These are phyloP conservation scores for Amanita rubescens DNA, from an alignment of 768 basidiomycete species.

Conservation along the genomic window DNA sequence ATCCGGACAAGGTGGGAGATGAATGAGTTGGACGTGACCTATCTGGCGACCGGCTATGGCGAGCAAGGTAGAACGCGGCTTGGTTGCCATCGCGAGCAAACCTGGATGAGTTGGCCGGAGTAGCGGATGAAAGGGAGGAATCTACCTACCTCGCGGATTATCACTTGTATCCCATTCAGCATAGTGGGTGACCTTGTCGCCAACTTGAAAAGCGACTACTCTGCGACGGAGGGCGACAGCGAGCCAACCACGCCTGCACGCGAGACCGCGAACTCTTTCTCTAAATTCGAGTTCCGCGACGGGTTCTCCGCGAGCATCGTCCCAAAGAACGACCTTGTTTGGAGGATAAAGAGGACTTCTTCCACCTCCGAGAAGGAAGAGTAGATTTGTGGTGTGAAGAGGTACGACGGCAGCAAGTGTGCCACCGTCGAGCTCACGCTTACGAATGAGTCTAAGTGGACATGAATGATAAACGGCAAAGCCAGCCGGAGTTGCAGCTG, in stretches of 20 bases:
- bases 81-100: conserved; percentile 74
- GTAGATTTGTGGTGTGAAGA: conserved; percentile 71
- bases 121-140: neutral
- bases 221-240: conserved; percentile 73
- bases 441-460: conserved; percentile 72
- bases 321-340: conserved; percentile 90
- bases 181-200: conserved; percentile 51
- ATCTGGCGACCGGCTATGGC: conserved; percentile 79
- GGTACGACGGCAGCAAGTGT: conserved; percentile 74
- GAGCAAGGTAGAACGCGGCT: conserved; percentile 70
- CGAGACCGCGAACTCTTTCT: conserved; percentile 73
- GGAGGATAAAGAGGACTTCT: conserved; percentile 84
- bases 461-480: conserved; percentile 77
- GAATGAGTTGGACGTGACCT: conserved; percentile 84
- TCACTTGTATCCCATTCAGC: conserved; percentile 85
- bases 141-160: conserved; percentile 64
- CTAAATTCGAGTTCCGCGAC: conserved; percentile 88
- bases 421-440: conserved; percentile 75
- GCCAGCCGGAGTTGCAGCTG: conserved; percentile 68
- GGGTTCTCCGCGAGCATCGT: conserved; percentile 67
- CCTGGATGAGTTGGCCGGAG: conserved; percentile 31
- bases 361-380: conserved; percentile 85
- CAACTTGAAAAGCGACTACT: conserved; percentile 72
- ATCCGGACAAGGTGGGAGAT: conserved; percentile 71
- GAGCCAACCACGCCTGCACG: conserved; percentile 78